A percentile compares a stretch with the other conserved stretches of the same genome.
Evolutionary conservation across 805 yeast genomes (phyloP).

Genomic region (Sugiyamaella qingdaonensis): DNA sequence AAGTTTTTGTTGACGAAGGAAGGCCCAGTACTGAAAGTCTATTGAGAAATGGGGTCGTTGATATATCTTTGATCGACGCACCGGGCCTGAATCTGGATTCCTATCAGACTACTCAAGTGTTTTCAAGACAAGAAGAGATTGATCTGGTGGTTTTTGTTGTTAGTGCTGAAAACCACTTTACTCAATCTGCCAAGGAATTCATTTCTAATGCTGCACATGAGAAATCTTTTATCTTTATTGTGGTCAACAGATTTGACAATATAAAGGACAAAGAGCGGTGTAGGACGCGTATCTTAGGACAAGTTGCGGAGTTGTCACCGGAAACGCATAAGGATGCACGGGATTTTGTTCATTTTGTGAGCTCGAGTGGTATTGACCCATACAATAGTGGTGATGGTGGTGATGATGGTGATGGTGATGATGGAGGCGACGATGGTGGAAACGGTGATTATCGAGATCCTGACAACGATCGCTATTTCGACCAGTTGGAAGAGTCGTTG

Average conservation of each 20-base stretch:
- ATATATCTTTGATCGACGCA: conserved; percentile 89
- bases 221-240: conserved; percentile 87
- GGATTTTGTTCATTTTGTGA: conserved; percentile 93
- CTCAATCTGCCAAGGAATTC: conserved; percentile 90
- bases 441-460: conserved; percentile 23
- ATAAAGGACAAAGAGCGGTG: conserved; percentile 81
- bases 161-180: conserved; percentile 92
- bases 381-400: conserved; percentile 38
- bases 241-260: conserved; percentile 86
- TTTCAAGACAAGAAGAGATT: conserved; percentile 94
- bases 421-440: conserved; percentile 28
- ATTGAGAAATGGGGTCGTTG: conserved; percentile 84
- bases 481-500: conserved; percentile 75
- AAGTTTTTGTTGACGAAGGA: conserved; percentile 75
- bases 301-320: conserved; percentile 80
- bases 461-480: conserved; percentile 46
- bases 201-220: conserved; percentile 87
- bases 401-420: conserved; percentile 35
- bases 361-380: conserved; percentile 48
- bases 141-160: conserved; percentile 95
- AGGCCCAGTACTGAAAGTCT: conserved; percentile 66
- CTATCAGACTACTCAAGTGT: conserved; percentile 89
- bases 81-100: conserved; percentile 95
- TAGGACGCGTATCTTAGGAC: conserved; percentile 69
- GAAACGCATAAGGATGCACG: conserved; percentile 82